A percentile compares a stretch with the other conserved stretches of the same genome.
Evolutionary conservation across 306 rosid genomes (phyloP).

Genomic region (Sechiopsis laciniata): DNA sequence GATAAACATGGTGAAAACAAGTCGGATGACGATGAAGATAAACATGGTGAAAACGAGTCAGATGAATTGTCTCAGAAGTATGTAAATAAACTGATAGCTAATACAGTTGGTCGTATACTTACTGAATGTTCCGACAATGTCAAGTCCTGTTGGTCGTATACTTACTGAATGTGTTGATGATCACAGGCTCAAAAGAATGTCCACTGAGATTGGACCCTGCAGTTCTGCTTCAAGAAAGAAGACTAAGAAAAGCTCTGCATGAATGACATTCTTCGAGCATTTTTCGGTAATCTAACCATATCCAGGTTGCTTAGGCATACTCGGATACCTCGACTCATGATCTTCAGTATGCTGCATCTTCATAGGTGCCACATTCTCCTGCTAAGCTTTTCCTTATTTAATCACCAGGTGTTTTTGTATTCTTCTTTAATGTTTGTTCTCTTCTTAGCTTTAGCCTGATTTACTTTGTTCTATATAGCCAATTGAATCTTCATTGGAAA

Average conservation of each 20-base stretch:
- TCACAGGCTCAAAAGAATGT: constrained; percentile 77
- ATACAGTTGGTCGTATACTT: background rate
- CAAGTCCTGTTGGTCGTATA: background rate
- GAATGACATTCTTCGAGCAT: background rate
- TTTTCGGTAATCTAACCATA: background rate
- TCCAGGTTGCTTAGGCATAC: background rate
- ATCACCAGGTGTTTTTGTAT: background rate
- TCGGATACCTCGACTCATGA: background rate
- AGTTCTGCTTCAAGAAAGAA: constrained; percentile 89
- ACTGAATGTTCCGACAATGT: background rate
- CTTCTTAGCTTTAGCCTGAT: constrained; percentile 13
- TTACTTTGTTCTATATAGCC: background rate
- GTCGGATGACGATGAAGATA: constrained; percentile 35
- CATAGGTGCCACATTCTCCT: background rate
- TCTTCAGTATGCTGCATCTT: background rate
- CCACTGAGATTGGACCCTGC: constrained; percentile 81
- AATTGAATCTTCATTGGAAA: background rate
- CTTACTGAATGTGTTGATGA: constrained; percentile 3
- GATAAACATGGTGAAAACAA: too few species aligned
- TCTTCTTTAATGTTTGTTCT: background rate
- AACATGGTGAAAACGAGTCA: constrained; percentile 36
- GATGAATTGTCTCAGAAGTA: constrained; percentile 62
- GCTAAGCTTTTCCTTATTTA: background rate
- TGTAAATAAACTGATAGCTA: constrained; percentile 24
- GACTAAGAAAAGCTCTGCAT: constrained; percentile 39